Evolutionary conservation across 1,139 yeast species (phyloP).

Genomic region (Protomyces lactucae-debilis): DNA sequence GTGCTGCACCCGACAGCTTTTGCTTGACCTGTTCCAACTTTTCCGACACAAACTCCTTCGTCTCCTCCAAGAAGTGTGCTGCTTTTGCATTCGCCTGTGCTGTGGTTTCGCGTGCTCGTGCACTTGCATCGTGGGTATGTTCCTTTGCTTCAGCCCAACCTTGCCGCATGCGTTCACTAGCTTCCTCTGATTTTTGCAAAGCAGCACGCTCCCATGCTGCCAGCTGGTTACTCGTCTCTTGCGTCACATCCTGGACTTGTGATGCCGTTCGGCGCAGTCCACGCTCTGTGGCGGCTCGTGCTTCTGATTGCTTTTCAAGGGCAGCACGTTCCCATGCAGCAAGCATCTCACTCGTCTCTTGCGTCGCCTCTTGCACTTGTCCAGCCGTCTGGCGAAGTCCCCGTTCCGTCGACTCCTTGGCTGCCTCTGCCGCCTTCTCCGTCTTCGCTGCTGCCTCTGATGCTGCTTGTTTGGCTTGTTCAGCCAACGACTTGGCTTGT

Average conservation of each 20-base stretch:
- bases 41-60: conserved; percentile 1
- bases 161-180: background rate
- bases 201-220: conserved; percentile 2
- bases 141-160: background rate
- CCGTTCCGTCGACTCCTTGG: conserved; percentile 2
- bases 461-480: conserved; percentile 6
- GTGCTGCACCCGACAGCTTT: background rate
- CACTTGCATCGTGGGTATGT: background rate
- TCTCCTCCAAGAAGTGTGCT: background rate
- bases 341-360: background rate
- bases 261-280: background rate
- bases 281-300: background rate
- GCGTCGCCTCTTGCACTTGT: background rate
- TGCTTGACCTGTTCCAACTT: background rate
- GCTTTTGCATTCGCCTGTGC: background rate
- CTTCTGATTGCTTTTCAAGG: background rate
- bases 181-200: conserved; percentile 1
- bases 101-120: background rate
- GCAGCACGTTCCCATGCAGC: conserved; percentile 7
- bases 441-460: conserved; percentile 11
- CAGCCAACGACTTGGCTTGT: background rate
- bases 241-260: conserved; percentile 4
- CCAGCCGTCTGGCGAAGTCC: background rate
- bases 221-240: conserved; percentile 1
- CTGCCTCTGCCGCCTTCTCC: background rate